Conservation (phyloP, 192 early-diverging fungal species). For the Ramicandelaber brevisporus region DNA sequence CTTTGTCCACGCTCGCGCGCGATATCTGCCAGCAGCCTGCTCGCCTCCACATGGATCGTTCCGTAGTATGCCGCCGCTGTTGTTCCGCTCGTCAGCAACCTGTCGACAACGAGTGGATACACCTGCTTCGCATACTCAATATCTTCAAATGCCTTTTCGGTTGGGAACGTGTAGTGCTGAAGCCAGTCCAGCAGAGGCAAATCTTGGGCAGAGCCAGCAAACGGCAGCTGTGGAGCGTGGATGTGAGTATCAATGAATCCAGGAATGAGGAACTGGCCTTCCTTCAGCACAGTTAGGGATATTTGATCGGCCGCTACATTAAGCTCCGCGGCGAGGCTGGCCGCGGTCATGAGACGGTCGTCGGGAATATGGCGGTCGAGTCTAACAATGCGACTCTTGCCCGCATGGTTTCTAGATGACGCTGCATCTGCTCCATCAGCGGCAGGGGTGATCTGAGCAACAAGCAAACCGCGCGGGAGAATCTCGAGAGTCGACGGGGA, state of each 20-base stretch:
- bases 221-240: slow-evolving; percentile 80
- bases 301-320: too few species aligned
- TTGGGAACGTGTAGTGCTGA: slow-evolving; percentile 71
- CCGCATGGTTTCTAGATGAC: too few species aligned
- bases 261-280: slow-evolving; percentile 56
- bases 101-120: slow-evolving; percentile 38
- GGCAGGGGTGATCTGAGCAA: too few species aligned
- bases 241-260: slow-evolving; percentile 87
- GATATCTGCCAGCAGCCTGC: slow-evolving; percentile 42
- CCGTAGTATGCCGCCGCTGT: slow-evolving; percentile 83
- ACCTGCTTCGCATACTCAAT: slow-evolving; percentile 30
- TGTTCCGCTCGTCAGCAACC: slow-evolving; percentile 54
- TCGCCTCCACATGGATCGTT: slow-evolving; percentile 61
- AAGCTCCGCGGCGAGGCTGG: too few species aligned
- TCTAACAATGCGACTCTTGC: too few species aligned
- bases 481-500: too few species aligned
- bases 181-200: slow-evolving; percentile 78
- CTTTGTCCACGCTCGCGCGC: slow-evolving; percentile 64
- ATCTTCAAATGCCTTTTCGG: slow-evolving; percentile 48
- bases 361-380: too few species aligned
- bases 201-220: slow-evolving; percentile 71
- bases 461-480: too few species aligned
- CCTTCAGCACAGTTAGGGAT: too few species aligned
- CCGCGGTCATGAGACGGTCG: too few species aligned
- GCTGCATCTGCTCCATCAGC: too few species aligned